phyloP scores from a whole-genome alignment of 352 stramenopile genomes.

The Phytopythium vexans region DNA sequence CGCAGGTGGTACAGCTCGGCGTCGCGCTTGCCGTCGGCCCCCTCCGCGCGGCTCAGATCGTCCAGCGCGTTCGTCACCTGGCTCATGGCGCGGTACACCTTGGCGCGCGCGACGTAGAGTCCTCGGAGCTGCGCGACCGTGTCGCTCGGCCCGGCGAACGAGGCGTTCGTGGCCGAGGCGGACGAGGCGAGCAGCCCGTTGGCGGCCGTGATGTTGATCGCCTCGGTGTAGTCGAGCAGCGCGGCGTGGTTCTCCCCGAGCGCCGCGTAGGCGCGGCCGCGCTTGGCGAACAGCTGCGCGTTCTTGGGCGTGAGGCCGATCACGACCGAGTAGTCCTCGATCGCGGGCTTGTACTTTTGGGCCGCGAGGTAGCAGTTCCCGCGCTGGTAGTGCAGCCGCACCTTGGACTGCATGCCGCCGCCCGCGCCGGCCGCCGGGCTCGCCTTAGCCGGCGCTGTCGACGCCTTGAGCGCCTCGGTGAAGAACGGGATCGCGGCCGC shows the following conservation, averaged over 20 bases:
- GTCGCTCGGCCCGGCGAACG: conserved; percentile 1
- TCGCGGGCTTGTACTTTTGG: conserved; percentile 52
- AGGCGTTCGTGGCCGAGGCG: background rate
- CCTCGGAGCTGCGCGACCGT: conserved; percentile 36
- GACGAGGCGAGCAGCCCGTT: conserved; percentile 21
- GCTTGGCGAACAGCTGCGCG: conserved; percentile 60
- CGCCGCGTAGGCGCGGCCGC: conserved; percentile 56
- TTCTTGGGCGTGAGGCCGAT: conserved; percentile 71
- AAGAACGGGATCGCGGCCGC: conserved; percentile 52
- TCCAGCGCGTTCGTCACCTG: conserved; percentile 49
- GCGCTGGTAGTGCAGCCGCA: conserved; percentile 66
- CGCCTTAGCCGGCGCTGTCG: conserved; percentile 3
- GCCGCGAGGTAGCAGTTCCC: conserved; percentile 52
- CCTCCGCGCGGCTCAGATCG: conserved; percentile 48
- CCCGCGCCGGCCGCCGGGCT: background rate
- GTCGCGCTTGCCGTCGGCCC: conserved; percentile 41
- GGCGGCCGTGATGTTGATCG: conserved; percentile 43
- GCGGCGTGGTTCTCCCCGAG: conserved; percentile 47
- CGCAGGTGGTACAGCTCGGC: conserved; percentile 60
- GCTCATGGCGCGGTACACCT: conserved; percentile 55
- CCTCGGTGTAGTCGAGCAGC: conserved; percentile 63
- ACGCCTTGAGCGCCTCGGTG: conserved; percentile 40
- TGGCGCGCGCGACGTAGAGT: conserved; percentile 48
- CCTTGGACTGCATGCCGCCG: conserved; percentile 19
- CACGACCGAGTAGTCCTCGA: conserved; percentile 70